Base-by-base conservation (phyloP, 2,329 filamentous ascomycete species). In the Bipolaris bicolor region DNA sequence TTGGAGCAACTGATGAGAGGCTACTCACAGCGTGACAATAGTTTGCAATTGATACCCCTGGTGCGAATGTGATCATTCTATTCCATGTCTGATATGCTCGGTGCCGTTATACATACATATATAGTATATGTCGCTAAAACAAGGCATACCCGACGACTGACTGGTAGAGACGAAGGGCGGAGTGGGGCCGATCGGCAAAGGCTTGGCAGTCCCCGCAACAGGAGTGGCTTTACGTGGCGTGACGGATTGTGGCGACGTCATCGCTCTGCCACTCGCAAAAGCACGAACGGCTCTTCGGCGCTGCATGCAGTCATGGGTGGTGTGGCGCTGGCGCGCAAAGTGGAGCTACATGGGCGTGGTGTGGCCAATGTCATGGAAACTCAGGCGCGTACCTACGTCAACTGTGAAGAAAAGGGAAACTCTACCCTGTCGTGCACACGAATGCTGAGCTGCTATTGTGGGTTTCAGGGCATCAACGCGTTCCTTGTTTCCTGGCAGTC, bases 1-100 rank as follows among this genome's bases (percentile, higher is more conserved):
- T 65, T 89, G 86, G 86, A 82, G 84, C 65, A 83, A 88, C 75
- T 89, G 48, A 57, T 20, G 10, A 24, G 34, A 44, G 29, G 5
- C 5, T 46, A 37, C 24, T 44, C 34, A 31, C 15, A 36, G n/a
- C 46, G 41, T 44, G 29, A 56, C 33, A 26, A 40, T 47, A 49
- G 46, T 20, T 54, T 37, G 41, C 40, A 58, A 58, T 51, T 51
- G 56, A 58, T 58, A 58, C 56, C 56, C 55, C 52, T 50, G 50
- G 50, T 54, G 49, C 36, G 29, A 53, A 41, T 13, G 41, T 24
- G 36, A 15, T 26, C 36, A 20, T 5, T 15, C 18, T 16, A 9
- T 24, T 3, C 15, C 22, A n/a, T 26, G 13, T 10, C 48, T 7
- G 6, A 34, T 22, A 29, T 34, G 13, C n/a, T 2, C 24, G 15